Conservation (phyloP, 176 grass and related monocot genomes). For the Cenchrus americanus region DNA sequence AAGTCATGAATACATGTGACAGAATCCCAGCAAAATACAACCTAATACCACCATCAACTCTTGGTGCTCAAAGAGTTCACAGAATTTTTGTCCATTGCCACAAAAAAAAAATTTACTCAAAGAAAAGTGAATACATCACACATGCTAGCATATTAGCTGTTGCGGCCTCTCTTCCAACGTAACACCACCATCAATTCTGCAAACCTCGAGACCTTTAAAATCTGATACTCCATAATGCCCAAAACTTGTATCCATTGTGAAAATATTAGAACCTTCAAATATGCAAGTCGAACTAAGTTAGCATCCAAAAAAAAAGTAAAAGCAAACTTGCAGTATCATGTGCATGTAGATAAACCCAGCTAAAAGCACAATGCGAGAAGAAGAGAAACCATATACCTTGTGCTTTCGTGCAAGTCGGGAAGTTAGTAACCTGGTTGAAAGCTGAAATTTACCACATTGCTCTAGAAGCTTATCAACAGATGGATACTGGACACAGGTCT, state of each 20-base stretch:
- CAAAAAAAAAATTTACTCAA: neutral
- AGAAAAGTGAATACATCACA: slow-evolving; percentile 22
- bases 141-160: slow-evolving; percentile 60
- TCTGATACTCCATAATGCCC: slow-evolving; percentile 84
- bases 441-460: slow-evolving; percentile 85
- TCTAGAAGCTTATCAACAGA: slow-evolving; percentile 74
- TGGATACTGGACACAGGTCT: slow-evolving; percentile 60
- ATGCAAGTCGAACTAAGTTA: slow-evolving; percentile 29
- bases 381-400: slow-evolving; percentile 57
- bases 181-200: slow-evolving; percentile 90
- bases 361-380: slow-evolving; percentile 17
- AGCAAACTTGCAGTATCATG: neutral
- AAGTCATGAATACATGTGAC: slow-evolving; percentile 1
- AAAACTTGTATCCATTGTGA: slow-evolving; percentile 85
- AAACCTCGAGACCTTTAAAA: slow-evolving; percentile 65
- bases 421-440: slow-evolving; percentile 69
- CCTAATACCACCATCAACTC: neutral
- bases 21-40: neutral
- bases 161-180: slow-evolving; percentile 69
- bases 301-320: neutral
- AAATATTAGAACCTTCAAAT: slow-evolving; percentile 19
- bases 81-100: too few species aligned
- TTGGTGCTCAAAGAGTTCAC: neutral
- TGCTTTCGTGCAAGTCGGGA: slow-evolving; percentile 66
- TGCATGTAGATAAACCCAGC: slow-evolving; percentile 5